Evolutionary conservation across 1,139 yeast species (phyloP).

Genomic region (Taphrina communis): DNA sequence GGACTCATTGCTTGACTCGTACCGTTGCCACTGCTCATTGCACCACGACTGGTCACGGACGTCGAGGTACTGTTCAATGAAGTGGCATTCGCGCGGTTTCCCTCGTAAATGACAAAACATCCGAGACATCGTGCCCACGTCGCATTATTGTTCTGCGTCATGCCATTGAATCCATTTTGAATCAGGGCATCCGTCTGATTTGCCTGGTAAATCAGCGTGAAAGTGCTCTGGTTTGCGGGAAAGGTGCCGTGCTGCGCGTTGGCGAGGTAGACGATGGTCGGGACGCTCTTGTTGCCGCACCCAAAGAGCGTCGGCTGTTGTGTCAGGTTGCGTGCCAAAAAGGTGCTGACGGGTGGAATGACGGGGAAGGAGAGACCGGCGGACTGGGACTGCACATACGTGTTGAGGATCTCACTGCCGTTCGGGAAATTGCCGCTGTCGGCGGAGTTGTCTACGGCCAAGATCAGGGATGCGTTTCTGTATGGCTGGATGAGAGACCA

Average conservation of each 20-base stretch:
- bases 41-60: neutral
- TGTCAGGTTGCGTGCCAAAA: slow-evolving; percentile 62
- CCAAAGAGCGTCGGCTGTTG: slow-evolving; percentile 67
- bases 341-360: slow-evolving; percentile 69
- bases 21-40: neutral
- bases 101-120: slow-evolving; percentile 77
- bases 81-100: slow-evolving; percentile 23
- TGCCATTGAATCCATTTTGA: slow-evolving; percentile 78
- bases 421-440: slow-evolving; percentile 66
- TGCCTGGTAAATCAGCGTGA: slow-evolving; percentile 62
- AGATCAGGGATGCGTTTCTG: slow-evolving; percentile 73
- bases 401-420: slow-evolving; percentile 69
- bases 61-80: slow-evolving; percentile 2
- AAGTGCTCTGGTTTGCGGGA: slow-evolving; percentile 76
- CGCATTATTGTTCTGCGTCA: slow-evolving; percentile 68
- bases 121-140: slow-evolving; percentile 84
- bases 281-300: slow-evolving; percentile 70
- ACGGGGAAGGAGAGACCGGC: slow-evolving; percentile 71
- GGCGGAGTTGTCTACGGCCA: slow-evolving; percentile 85
- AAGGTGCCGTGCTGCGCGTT: slow-evolving; percentile 69
- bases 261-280: slow-evolving; percentile 79
- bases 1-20: neutral
- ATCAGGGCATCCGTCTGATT: slow-evolving; percentile 70
- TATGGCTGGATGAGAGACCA: slow-evolving; percentile 74
- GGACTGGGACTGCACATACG: slow-evolving; percentile 70